phyloP scores from a whole-genome alignment of 371 early-diverging fungal species.

The Furculomyces boomerangus region DNA sequence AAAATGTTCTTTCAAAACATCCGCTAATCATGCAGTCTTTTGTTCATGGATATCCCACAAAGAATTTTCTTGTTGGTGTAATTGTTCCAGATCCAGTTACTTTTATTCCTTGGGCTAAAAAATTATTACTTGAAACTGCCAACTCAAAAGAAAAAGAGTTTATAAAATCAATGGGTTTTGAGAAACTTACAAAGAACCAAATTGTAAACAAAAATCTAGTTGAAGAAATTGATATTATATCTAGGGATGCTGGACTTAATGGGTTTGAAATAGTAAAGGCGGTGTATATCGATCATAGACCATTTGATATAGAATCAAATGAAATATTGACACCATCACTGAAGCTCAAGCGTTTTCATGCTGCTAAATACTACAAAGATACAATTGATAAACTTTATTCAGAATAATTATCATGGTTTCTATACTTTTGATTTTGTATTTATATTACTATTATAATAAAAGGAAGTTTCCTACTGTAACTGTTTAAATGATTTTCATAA shows the following conservation, averaged over 20 bases:
- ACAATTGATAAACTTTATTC: conserved; percentile 38
- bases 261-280: conserved; percentile 59
- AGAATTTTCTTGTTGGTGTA: conserved; percentile 59
- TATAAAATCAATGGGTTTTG: conserved; percentile 23
- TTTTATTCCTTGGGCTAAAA: conserved; percentile 23
- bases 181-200: conserved; percentile 13
- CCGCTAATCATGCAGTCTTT: conserved; percentile 54
- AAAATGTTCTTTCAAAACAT: conserved; percentile 54
- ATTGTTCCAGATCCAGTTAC: conserved; percentile 51
- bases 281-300: conserved; percentile 43
- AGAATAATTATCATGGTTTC: too few species aligned
- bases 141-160: background rate
- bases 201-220: background rate
- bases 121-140: conserved; percentile 8
- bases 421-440: too few species aligned
- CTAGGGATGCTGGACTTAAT: background rate
- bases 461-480: too few species aligned
- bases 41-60: conserved; percentile 74
- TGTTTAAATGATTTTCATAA: too few species aligned
- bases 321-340: conserved; percentile 59
- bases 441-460: too few species aligned
- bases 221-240: background rate
- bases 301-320: conserved; percentile 69
- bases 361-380: conserved; percentile 35
- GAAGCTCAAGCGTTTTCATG: conserved; percentile 60